Evolutionary conservation across 2,329 filamentous ascomycete genomes (phyloP).

Genomic region (Fusarium austroafricanum): DNA sequence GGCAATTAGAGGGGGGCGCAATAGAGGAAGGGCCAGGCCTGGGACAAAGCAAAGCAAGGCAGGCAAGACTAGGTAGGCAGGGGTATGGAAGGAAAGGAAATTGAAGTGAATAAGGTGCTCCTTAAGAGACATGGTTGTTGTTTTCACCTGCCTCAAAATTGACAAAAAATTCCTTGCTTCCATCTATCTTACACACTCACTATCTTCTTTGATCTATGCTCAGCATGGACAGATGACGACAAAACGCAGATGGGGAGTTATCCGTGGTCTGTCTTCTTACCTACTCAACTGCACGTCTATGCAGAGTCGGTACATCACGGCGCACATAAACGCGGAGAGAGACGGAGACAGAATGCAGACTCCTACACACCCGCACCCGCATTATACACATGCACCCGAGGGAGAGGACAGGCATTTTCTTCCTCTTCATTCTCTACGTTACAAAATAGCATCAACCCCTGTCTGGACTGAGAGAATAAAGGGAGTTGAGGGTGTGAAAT

Average conservation of each 20-base stretch:
- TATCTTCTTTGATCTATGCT: conserved; percentile 2
- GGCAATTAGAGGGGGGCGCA: conserved; percentile 14
- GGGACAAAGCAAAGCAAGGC: conserved; percentile 32
- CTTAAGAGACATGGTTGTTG: conserved; percentile 9
- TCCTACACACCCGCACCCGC: conserved; percentile 6
- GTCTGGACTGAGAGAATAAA: conserved; percentile 30
- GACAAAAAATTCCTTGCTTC: not conserved
- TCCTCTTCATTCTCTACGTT: conserved; percentile 26
- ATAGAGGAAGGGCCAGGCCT: conserved; percentile 36
- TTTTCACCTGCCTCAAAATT: conserved; percentile 22
- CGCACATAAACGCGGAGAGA: conserved; percentile 38
- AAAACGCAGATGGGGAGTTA: conserved; percentile 23
- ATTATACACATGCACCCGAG: conserved; percentile 9
- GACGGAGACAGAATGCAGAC: conserved; percentile 18
- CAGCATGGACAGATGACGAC: conserved; percentile 26
- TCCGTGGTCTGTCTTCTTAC: conserved; percentile 1
- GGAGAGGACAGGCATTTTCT: conserved; percentile 32
- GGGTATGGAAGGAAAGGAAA: conserved; percentile 27
- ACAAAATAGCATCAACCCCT: conserved; percentile 35
- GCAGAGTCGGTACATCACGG: conserved; percentile 38
- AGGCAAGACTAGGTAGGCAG: not conserved
- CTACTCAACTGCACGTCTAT: conserved; percentile 7
- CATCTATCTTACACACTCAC: conserved; percentile 5
- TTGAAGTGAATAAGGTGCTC: conserved; percentile 33
- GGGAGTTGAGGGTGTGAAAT: conserved; percentile 31